These are phyloP conservation scores for Glycine tomentella DNA, from an alignment of 306 rosid species.

Conservation along the genomic window DNA sequence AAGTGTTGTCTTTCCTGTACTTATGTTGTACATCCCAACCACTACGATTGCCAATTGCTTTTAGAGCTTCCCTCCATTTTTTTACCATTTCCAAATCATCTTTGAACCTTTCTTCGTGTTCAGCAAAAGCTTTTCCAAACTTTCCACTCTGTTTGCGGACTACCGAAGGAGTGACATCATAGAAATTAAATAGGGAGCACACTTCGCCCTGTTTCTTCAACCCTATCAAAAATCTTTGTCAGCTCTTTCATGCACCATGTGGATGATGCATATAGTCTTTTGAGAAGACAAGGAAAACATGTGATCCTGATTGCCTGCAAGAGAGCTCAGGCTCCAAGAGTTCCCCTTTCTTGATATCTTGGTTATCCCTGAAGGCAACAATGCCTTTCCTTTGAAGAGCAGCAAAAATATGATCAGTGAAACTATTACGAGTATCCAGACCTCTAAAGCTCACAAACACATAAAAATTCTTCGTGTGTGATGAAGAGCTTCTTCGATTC, in stretches of 20 bases:
- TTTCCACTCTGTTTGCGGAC: conserved; percentile 14
- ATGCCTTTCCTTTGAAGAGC: background rate
- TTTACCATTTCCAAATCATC: background rate
- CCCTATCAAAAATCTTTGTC: background rate
- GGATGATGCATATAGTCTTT: conserved; percentile 38
- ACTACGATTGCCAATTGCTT: background rate
- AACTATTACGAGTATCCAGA: background rate
- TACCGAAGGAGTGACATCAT: conserved; percentile 41
- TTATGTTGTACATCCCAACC: conserved; percentile 33
- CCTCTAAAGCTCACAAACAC: conserved; percentile 1
- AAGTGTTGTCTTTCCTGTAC: conserved; percentile 51
- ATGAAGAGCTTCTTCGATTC: too few relatives aligned
- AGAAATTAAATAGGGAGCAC: conserved; percentile 40
- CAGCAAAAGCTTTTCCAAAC: background rate
- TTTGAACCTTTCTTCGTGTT: conserved; percentile 32
- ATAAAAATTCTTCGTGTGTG: background rate
- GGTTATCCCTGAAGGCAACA: background rate
- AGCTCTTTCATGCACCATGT: conserved; percentile 49
- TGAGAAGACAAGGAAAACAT: background rate
- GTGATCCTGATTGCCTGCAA: background rate
- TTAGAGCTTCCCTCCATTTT: conserved; percentile 19
- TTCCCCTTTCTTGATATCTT: background rate
- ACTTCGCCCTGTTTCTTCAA: background rate
- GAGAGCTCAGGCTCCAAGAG: background rate
- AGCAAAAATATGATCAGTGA: background rate